Conservation (phyloP, 2,329 filamentous ascomycete species). For the Fusarium sambucinum region DNA sequence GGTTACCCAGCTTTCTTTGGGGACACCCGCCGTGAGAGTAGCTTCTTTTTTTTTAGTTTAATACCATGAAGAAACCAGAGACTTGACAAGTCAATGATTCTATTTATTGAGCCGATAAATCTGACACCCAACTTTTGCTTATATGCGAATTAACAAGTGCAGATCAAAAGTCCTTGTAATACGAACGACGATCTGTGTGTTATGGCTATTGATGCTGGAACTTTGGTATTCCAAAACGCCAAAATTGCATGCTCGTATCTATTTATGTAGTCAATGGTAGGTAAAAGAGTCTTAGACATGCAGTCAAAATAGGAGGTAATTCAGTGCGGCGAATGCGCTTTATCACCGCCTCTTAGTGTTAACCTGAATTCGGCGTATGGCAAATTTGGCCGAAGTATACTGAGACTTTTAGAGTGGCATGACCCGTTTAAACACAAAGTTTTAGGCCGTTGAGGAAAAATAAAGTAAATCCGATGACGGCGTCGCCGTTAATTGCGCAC, state of each 20-base stretch:
- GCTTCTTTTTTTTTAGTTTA: conserved; percentile 37
- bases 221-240: conserved; percentile 7
- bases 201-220: neutral
- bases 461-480: conserved; percentile 6
- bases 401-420: neutral
- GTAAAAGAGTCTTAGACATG: no score
- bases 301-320: neutral
- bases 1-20: conserved; percentile 18
- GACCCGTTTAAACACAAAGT: conserved; percentile 1
- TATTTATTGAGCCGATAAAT: conserved; percentile 8
- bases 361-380: conserved; percentile 6
- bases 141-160: neutral
- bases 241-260: neutral
- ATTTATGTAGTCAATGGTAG: neutral
- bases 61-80: conserved; percentile 29
- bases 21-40: conserved; percentile 3
- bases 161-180: neutral
- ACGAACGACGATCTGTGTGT: neutral
- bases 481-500: neutral
- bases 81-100: conserved; percentile 17
- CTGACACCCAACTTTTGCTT: neutral
- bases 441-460: neutral
- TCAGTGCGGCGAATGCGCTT: conserved; percentile 7
- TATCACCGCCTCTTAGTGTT: neutral
- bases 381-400: conserved; percentile 10